A percentile compares a stretch with the other conserved stretches of the same genome.
These are phyloP conservation scores for Micractinium sp. DNA, from an alignment of 139 green algal species.

Conservation along the genomic window DNA sequence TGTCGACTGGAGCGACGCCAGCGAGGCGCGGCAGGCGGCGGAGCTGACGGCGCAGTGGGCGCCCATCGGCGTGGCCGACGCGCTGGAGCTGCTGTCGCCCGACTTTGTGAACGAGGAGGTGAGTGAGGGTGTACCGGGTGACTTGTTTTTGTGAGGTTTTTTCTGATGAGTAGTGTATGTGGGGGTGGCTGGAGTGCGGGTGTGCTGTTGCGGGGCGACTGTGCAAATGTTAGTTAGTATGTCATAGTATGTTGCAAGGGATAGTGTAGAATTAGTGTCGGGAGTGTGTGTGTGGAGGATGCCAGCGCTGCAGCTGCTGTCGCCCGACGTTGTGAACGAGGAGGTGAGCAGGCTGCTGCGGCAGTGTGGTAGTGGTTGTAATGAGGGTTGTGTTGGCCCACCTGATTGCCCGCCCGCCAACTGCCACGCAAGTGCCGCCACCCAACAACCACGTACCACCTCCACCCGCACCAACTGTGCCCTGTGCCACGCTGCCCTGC, in stretches of 20 bases:
- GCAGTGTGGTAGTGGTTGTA: too few relatives aligned
- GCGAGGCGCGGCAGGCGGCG: constrained; percentile 76
- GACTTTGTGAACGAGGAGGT: constrained; percentile 83
- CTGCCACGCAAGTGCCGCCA: too few relatives aligned
- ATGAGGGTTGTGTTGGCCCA: too few relatives aligned
- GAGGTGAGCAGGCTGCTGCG: constrained; percentile 58
- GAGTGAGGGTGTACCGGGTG: neutral
- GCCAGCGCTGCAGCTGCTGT: constrained; percentile 97
- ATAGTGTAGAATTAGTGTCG: too few relatives aligned
- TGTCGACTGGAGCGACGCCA: constrained; percentile 94
- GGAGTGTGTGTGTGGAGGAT: too few relatives aligned
- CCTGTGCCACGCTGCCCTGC: too few relatives aligned
- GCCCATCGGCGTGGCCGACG: constrained; percentile 83
- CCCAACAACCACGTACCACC: neutral
- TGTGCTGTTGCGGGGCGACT: too few relatives aligned
- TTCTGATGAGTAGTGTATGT: too few relatives aligned
- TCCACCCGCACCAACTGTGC: neutral
- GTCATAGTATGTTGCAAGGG: too few relatives aligned
- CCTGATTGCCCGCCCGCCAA: too few relatives aligned
- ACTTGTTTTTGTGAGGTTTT: too few relatives aligned
- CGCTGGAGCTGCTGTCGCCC: constrained; percentile 94
- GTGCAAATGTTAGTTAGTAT: too few relatives aligned
- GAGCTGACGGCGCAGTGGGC: constrained; percentile 91
- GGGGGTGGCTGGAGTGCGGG: neutral
- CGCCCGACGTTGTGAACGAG: constrained; percentile 79